Conservation (phyloP, 371 early-diverging fungal species). For the Mortierella sp. region DNA sequence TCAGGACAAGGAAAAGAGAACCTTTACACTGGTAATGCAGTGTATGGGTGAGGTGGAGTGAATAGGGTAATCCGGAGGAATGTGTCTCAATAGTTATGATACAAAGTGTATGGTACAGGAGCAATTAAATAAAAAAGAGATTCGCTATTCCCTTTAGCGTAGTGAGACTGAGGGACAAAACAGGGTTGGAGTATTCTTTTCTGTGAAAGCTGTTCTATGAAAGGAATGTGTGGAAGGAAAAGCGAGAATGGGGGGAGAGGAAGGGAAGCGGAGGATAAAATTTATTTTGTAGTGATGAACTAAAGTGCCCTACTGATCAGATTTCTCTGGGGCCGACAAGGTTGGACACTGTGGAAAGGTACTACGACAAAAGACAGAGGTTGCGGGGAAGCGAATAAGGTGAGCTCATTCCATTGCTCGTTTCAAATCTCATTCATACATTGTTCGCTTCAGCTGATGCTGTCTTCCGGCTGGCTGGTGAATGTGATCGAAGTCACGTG, state of each 20-base stretch:
- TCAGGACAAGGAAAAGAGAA: not conserved
- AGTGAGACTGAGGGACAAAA: slow-evolving; percentile 1
- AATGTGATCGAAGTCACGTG: slow-evolving; percentile 44
- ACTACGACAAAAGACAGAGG: not conserved
- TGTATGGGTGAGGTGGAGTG: not conserved
- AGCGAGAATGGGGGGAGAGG: not conserved
- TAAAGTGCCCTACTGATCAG: not conserved
- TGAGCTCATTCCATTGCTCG: not conserved
- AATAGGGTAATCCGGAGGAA: not conserved
- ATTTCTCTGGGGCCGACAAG: not conserved
- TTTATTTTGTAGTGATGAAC: not conserved
- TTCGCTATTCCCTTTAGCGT: not conserved
- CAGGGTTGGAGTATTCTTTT: not conserved
- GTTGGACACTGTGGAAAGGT: not conserved
- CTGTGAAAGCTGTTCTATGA: not conserved
- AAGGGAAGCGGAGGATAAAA: slow-evolving; percentile 3
- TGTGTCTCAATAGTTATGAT: slow-evolving; percentile 5
- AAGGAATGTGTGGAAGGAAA: slow-evolving; percentile 9
- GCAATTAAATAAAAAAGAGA: slow-evolving; percentile 11
- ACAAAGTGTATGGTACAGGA: slow-evolving; percentile 8
- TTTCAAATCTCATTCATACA: not conserved
- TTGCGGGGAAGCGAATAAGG: not conserved
- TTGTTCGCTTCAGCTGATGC: slow-evolving; percentile 36
- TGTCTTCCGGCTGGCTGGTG: not conserved
- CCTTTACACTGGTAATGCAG: slow-evolving; percentile 1